Base-by-base conservation (phyloP, 2,329 filamentous ascomycete genomes). In the Aureobasidium melanogenum region DNA sequence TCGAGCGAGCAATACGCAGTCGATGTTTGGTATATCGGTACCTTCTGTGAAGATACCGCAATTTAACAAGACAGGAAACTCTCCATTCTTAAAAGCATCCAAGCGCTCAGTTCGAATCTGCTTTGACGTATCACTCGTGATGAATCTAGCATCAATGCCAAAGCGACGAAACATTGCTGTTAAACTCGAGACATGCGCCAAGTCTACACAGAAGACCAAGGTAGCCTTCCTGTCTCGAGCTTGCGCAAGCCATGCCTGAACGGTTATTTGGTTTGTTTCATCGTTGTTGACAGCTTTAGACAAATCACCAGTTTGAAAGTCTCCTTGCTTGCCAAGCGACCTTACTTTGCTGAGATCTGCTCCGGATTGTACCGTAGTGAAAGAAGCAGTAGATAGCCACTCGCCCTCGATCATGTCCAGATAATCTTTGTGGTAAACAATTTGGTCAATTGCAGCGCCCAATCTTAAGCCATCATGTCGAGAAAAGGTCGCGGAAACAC, bases 41-140 rank as follows among this genome's bases (percentile, higher is more conserved):
- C 94, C 94, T 76, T 99, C 94, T 0, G 93, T 97, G 69, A 96
- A 97, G 43, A 99, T 89, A 9, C 92, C 92, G 70, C 94, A 97
- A 71, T 99, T 99, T 56, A 99, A 77, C 15, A 99, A 80, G 0
- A 99, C 90, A 0, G 91, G 90, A 64, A 89, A 97, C 46, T 91
- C 83, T 8, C 86, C 83, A 1, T 78, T 80, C 65, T 83, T 88
- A 74, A 99, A 99, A 2, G 83, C 84, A 34, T 89, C 85, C 1
- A 99, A 79, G 1, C 84, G 84, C 55, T 87, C 80, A 55, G 84
- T 82, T 47, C 94, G 84, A 56, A 87, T 80, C n/a, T 82, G 73
- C 63, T 83, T 84, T 9, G 83, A 80, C 0, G 94, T 97, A 28
- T 89, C 84, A 19, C 91, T 86, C 0, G 91, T 97, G n/a, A 99